Conservation (phyloP, 805 yeast species). For the Zygotorulaspora danielsina region DNA sequence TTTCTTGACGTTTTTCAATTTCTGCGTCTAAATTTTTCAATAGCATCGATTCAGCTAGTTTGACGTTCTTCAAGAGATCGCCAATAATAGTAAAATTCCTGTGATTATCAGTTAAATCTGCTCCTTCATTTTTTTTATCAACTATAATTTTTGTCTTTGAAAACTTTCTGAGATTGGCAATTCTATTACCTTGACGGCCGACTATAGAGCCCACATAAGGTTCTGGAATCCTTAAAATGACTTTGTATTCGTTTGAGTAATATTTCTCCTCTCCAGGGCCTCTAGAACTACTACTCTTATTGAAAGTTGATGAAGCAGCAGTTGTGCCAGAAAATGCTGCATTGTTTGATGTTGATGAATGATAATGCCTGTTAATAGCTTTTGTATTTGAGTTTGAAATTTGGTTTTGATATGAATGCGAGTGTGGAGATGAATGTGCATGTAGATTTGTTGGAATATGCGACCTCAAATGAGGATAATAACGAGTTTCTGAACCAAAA, state of each 20-base stretch:
- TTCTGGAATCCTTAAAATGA: conserved; percentile 51
- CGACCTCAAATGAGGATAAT: conserved; percentile 54
- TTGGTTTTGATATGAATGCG: conserved; percentile 1
- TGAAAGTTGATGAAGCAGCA: conserved; percentile 3
- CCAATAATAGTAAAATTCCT: conserved; percentile 73
- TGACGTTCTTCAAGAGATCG: conserved; percentile 40
- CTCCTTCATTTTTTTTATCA: conserved; percentile 58
- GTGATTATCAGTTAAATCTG: conserved; percentile 36
- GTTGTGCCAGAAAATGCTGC: conserved; percentile 3
- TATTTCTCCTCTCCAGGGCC: conserved; percentile 4
- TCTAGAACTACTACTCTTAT: no score
- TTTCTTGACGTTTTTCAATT: conserved; percentile 45
- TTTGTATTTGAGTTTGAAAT: conserved; percentile 25
- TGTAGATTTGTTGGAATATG: background rate
- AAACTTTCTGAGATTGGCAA: conserved; percentile 75
- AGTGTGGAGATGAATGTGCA: conserved; percentile 3
- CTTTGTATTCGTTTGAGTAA: conserved; percentile 15
- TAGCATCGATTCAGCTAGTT: conserved; percentile 55
- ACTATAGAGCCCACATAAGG: conserved; percentile 86
- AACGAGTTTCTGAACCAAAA: conserved; percentile 40
- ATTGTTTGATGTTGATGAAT: background rate
- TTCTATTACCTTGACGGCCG: conserved; percentile 80
- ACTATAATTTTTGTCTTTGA: conserved; percentile 78
- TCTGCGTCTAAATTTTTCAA: conserved; percentile 57
- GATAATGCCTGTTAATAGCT: conserved; percentile 10